phyloP scores from a whole-genome alignment of 1,284 basidiomycete species.

The Sanghuangporus baumii region DNA sequence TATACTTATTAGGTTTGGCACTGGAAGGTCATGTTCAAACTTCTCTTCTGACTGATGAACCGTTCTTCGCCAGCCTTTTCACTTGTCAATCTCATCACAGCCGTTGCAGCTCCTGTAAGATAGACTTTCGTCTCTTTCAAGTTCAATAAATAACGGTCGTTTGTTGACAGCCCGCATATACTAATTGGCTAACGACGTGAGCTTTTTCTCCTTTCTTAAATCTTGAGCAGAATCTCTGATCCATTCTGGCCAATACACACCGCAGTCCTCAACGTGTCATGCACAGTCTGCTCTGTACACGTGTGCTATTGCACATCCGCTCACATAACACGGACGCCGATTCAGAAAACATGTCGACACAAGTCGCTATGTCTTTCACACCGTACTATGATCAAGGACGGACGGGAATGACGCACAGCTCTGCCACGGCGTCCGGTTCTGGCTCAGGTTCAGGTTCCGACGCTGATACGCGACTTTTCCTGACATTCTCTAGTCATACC shows the following conservation, averaged over 20 bases:
- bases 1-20: conserved; percentile 33
- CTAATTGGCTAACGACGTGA: conserved; percentile 38
- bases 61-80: conserved; percentile 29
- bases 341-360: background rate
- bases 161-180: conserved; percentile 19
- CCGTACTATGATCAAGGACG: background rate
- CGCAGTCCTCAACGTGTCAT: conserved; percentile 36
- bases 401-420: background rate
- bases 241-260: background rate
- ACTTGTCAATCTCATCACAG: conserved; percentile 35
- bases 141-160: background rate
- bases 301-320: conserved; percentile 36
- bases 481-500: background rate
- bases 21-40: background rate
- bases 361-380: background rate
- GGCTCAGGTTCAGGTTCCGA: background rate
- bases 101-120: conserved; percentile 33
- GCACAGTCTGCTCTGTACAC: conserved; percentile 37
- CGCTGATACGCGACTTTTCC: background rate
- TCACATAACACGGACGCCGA: conserved; percentile 15
- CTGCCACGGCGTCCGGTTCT: background rate
- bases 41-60: background rate
- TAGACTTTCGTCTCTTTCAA: conserved; percentile 9
- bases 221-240: background rate
- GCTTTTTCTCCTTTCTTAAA: conserved; percentile 8